A percentile compares a stretch with the other conserved stretches of the same genome.
These are phyloP conservation scores for Neobulgaria alba DNA, from an alignment of 2,329 filamentous ascomycete species.

Conservation along the genomic window DNA sequence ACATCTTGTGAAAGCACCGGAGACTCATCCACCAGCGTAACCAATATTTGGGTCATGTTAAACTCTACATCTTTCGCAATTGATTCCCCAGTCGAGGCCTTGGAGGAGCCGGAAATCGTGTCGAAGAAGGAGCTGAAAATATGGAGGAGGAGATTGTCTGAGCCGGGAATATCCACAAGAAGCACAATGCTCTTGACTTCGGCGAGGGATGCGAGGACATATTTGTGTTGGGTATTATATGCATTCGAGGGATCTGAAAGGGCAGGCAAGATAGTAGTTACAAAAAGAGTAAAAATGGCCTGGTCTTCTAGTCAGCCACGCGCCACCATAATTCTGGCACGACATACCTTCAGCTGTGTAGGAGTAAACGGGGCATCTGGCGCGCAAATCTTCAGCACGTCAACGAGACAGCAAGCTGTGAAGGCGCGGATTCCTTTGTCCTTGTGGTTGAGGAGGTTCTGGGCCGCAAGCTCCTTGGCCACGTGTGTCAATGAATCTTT, in stretches of 20 bases:
- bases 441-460: conserved; percentile 80
- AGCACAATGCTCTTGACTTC: conserved; percentile 93
- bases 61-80: conserved; percentile 90
- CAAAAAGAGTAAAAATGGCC: conserved; percentile 90
- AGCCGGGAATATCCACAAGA: conserved; percentile 76
- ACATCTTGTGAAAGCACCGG: conserved; percentile 69
- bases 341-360: conserved; percentile 74
- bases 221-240: conserved; percentile 89
- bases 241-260: conserved; percentile 79
- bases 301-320: conserved; percentile 31
- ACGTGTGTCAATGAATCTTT: conserved; percentile 76
- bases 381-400: conserved; percentile 86
- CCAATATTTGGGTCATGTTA: conserved; percentile 79
- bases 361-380: conserved; percentile 91
- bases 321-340: background rate
- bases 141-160: conserved; percentile 68
- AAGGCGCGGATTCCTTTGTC: conserved; percentile 89
- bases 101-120: conserved; percentile 71
- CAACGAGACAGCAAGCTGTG: conserved; percentile 80
- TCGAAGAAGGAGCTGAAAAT: conserved; percentile 90
- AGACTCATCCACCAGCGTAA: conserved; percentile 80
- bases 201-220: conserved; percentile 78
- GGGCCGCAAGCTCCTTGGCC: conserved; percentile 74
- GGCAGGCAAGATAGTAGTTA: conserved; percentile 73
- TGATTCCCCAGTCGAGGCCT: conserved; percentile 67